A percentile compares a stretch with the other conserved stretches of the same genome.
phyloP scores from a whole-genome alignment of 495 filamentous ascomycete species.

The Penicillium odoratum region DNA sequence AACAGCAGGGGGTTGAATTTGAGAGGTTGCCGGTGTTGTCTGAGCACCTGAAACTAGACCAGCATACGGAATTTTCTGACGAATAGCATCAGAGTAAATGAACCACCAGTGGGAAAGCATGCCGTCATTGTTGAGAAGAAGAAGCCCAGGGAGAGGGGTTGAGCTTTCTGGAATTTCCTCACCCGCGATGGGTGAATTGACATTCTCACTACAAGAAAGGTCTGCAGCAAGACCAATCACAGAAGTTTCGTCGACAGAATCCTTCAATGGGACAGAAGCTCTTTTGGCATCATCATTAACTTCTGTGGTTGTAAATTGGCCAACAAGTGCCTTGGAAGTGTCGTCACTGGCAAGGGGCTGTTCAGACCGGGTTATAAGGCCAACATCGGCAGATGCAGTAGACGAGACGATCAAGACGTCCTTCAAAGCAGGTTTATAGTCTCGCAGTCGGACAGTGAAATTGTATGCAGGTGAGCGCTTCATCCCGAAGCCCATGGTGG shows the following conservation, averaged over 20 bases:
- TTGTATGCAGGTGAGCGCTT: slow-evolving; percentile 71
- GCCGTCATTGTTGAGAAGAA: slow-evolving; percentile 88
- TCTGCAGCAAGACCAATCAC: slow-evolving; percentile 81
- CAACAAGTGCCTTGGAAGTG: slow-evolving; percentile 57
- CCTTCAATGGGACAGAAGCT: slow-evolving; percentile 74
- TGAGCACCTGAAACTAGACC: slow-evolving; percentile 52
- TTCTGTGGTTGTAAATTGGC: slow-evolving; percentile 70
- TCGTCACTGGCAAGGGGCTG: slow-evolving; percentile 64
- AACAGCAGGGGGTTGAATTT: slow-evolving; percentile 19
- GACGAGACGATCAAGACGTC: slow-evolving; percentile 81
- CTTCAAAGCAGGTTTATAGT: slow-evolving; percentile 74
- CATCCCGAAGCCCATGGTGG: slow-evolving; percentile 56
- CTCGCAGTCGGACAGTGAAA: slow-evolving; percentile 68
- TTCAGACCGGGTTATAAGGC: slow-evolving; percentile 69
- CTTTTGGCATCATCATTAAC: slow-evolving; percentile 75
- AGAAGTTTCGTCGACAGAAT: slow-evolving; percentile 69
- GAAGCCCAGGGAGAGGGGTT: slow-evolving; percentile 80
- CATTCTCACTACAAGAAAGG: slow-evolving; percentile 75
- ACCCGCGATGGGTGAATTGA: slow-evolving; percentile 71
- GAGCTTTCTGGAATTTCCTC: slow-evolving; percentile 74
- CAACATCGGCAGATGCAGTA: slow-evolving; percentile 75
- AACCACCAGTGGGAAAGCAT: slow-evolving; percentile 86
- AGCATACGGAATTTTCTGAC: slow-evolving; percentile 67
- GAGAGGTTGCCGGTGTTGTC: slow-evolving; percentile 24
- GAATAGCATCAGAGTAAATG: slow-evolving; percentile 82